Evolutionary conservation across 2,329 filamentous ascomycete species (phyloP).

Genomic region (Arachnomyces sp.): DNA sequence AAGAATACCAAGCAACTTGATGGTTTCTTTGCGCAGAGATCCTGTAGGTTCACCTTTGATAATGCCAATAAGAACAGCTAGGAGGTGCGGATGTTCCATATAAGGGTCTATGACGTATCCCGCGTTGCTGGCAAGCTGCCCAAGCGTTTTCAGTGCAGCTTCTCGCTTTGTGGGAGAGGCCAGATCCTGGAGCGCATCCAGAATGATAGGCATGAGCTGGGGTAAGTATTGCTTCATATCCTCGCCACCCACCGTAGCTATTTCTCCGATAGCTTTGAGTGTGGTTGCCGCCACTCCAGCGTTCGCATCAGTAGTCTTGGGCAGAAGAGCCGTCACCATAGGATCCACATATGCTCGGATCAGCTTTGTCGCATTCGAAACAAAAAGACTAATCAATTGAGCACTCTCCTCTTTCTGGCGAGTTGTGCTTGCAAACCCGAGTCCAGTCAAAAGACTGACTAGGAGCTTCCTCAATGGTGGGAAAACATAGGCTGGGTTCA

Average conservation of each 20-base stretch:
- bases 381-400: slow-evolving; percentile 81
- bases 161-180: slow-evolving; percentile 84
- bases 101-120: slow-evolving; percentile 98
- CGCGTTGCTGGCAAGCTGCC: slow-evolving; percentile 88
- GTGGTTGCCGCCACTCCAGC: slow-evolving; percentile 88
- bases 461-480: slow-evolving; percentile 89
- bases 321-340: slow-evolving; percentile 88
- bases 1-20: slow-evolving; percentile 91
- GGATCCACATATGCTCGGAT: slow-evolving; percentile 96
- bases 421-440: slow-evolving; percentile 90
- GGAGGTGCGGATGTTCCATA: slow-evolving; percentile 83
- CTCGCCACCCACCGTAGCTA: slow-evolving; percentile 86
- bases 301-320: slow-evolving; percentile 78
- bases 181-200: slow-evolving; percentile 88
- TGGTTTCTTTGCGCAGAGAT: slow-evolving; percentile 80
- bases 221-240: slow-evolving; percentile 91
- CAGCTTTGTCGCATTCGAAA: slow-evolving; percentile 82
- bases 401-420: slow-evolving; percentile 96
- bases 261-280: slow-evolving; percentile 87
- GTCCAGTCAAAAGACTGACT: slow-evolving; percentile 90
- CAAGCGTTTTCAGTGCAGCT: slow-evolving; percentile 80
- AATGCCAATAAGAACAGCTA: slow-evolving; percentile 87
- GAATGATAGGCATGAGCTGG: slow-evolving; percentile 86
- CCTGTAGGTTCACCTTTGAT: slow-evolving; percentile 88
- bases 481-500: slow-evolving; percentile 96